phyloP scores from a whole-genome alignment of 2,329 filamentous ascomycete genomes.

The Stagonosporopsis chrysanthemi region DNA sequence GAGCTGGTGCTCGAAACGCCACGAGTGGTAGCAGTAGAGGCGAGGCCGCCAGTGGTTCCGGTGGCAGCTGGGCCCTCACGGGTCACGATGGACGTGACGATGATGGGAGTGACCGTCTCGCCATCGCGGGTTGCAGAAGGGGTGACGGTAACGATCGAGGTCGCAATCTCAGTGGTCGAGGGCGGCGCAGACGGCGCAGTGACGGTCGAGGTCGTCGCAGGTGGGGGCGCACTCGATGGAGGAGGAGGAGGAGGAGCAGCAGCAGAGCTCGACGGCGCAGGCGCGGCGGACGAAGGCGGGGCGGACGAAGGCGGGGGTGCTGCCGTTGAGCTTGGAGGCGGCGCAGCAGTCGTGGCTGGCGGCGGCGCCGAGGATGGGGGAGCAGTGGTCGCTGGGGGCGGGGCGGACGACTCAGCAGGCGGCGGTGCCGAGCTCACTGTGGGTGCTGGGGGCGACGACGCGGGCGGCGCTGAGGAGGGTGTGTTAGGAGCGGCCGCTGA shows the following conservation, averaged over 20 bases:
- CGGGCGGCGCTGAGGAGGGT: constrained; percentile 22
- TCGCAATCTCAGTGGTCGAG: constrained; percentile 26
- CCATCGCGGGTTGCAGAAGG: constrained; percentile 27
- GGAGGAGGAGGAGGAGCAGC: constrained; percentile 21
- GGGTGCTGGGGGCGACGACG: constrained; percentile 16
- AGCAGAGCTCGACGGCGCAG: constrained; percentile 22
- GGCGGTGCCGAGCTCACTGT: constrained; percentile 11
- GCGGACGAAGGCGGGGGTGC: constrained; percentile 21
- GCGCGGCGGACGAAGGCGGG: no score
- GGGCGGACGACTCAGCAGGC: constrained; percentile 18
- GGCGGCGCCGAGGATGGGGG: constrained; percentile 31
- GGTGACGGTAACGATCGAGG: constrained; percentile 34
- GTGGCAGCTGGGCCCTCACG: constrained; percentile 17
- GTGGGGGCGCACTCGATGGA: constrained; percentile 11
- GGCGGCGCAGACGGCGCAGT: constrained; percentile 36
- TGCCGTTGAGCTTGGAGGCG: background rate
- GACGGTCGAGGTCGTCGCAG: constrained; percentile 25
- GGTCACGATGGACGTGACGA: constrained; percentile 27
- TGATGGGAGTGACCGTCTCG: constrained; percentile 28
- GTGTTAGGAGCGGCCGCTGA: constrained; percentile 28
- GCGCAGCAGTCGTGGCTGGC: constrained; percentile 20
- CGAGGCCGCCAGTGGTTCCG: constrained; percentile 12
- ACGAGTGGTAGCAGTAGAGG: constrained; percentile 19
- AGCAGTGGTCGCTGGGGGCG: constrained; percentile 22
- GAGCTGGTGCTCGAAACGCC: constrained; percentile 21